Percentiles rank a stretch among this genome's conserved stretches.
phyloP scores from a whole-genome alignment of 139 green algal species.

The Coelastrella sp. region DNA sequence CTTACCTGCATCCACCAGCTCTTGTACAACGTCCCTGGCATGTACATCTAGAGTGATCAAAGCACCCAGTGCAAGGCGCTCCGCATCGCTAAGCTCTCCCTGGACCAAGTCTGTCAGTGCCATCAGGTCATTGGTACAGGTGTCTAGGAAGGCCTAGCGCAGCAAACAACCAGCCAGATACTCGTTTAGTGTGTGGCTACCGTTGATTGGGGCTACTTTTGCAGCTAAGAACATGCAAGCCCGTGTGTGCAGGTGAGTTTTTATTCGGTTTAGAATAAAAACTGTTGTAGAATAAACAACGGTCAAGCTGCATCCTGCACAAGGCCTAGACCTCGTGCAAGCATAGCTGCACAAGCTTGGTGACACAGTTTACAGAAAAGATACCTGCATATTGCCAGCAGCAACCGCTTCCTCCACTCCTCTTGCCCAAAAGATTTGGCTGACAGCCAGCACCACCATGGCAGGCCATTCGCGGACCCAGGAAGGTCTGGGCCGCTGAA shows the following conservation, averaged over 20 bases:
- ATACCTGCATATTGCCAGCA: constrained; percentile 44
- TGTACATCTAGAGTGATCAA: constrained; percentile 91
- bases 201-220: too few species aligned
- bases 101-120: constrained; percentile 84
- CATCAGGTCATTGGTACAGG: constrained; percentile 77
- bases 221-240: too few species aligned
- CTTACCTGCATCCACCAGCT: constrained; percentile 54
- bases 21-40: constrained; percentile 77
- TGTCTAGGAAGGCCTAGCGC: constrained; percentile 60
- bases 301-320: too few species aligned
- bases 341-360: too few species aligned
- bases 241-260: too few species aligned
- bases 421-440: constrained; percentile 76
- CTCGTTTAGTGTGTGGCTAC: too few species aligned
- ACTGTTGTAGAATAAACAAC: too few species aligned
- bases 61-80: constrained; percentile 80
- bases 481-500: constrained; percentile 55
- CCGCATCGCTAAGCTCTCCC: constrained; percentile 67
- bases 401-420: constrained; percentile 76
- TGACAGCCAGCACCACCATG: constrained; percentile 85
- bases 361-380: too few species aligned
- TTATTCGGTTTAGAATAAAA: too few species aligned
- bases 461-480: constrained; percentile 88
- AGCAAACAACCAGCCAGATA: too few species aligned
- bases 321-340: too few species aligned